These are phyloP conservation scores for Citrus maxima DNA, from an alignment of 345 rosid species.

Conservation along the genomic window DNA sequence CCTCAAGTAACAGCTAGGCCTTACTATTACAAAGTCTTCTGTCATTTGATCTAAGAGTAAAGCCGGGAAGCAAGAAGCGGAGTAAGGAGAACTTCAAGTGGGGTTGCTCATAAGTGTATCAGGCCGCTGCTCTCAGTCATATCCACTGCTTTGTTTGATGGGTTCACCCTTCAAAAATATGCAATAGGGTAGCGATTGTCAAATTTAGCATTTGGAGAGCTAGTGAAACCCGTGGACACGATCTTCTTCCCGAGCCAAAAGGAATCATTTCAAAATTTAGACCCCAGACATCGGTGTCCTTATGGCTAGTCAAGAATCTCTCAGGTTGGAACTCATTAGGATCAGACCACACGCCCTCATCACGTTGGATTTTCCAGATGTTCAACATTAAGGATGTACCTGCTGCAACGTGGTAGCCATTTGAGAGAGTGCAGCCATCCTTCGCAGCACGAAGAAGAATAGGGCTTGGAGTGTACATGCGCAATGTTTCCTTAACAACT, in stretches of 20 bases:
- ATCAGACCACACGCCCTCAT: conserved; percentile 21
- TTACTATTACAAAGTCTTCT: too few species aligned
- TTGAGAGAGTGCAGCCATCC: background rate
- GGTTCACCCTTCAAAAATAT: conserved; percentile 28
- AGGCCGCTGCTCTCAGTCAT: conserved; percentile 30
- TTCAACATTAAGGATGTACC: background rate
- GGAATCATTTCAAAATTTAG: conserved; percentile 35
- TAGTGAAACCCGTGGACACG: conserved; percentile 32
- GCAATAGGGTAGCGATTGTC: conserved; percentile 38
- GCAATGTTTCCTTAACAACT: conserved; percentile 35
- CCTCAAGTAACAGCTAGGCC: too few species aligned
- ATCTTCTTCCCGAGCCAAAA: conserved; percentile 36
- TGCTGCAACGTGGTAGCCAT: too few species aligned
- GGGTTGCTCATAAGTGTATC: conserved; percentile 32
- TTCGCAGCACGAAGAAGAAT: conserved; percentile 14
- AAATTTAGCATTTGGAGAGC: conserved; percentile 32
- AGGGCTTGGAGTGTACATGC: conserved; percentile 30
- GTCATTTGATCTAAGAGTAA: background rate
- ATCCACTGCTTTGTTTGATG: conserved; percentile 19
- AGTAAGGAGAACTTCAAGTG: conserved; percentile 32
- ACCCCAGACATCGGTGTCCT: conserved; percentile 24
- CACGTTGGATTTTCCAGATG: conserved; percentile 24
- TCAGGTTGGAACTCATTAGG: conserved; percentile 21
- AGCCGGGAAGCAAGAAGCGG: conserved; percentile 26
- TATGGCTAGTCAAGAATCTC: conserved; percentile 30